These are phyloP conservation scores for Acer yangbiense DNA, from an alignment of 345 rosid genomes.

Conservation along the genomic window DNA sequence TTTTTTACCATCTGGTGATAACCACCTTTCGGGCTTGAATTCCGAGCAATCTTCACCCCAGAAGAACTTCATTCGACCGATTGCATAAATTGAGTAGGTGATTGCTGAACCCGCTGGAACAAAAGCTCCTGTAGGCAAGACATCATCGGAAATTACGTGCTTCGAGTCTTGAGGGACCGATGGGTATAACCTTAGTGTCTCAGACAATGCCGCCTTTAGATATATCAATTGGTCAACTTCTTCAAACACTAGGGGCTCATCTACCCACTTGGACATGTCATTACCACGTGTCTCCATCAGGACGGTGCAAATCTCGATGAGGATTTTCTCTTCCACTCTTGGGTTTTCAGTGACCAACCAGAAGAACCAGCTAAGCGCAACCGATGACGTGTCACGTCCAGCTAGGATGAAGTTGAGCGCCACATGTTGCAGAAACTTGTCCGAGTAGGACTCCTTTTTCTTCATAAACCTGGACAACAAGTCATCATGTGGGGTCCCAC, in stretches of 20 bases:
- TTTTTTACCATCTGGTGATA: conserved; percentile 38
- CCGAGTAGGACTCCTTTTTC: conserved; percentile 68
- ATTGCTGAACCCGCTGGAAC: conserved; percentile 70
- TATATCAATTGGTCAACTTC: conserved; percentile 64
- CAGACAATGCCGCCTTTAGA: conserved; percentile 72
- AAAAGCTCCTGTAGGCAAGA: conserved; percentile 59
- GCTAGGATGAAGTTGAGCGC: conserved; percentile 79
- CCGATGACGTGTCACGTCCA: conserved; percentile 85
- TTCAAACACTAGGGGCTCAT: conserved; percentile 58
- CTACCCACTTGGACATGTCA: conserved; percentile 41
- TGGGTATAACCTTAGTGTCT: conserved; percentile 72
- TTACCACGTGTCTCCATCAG: conserved; percentile 61
- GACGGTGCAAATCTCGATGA: conserved; percentile 57
- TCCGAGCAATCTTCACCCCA: conserved; percentile 78
- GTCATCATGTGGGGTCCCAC: conserved; percentile 55
- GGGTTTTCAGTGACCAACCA: conserved; percentile 58
- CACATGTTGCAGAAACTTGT: conserved; percentile 62
- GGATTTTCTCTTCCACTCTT: conserved; percentile 57
- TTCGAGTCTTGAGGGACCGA: conserved; percentile 82
- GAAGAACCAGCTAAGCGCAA: conserved; percentile 79
- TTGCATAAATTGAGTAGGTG: conserved; percentile 68
- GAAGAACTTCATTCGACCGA: conserved; percentile 61
- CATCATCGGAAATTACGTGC: conserved; percentile 56
- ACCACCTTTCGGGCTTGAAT: conserved; percentile 71
- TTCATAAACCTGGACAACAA: conserved; percentile 72